Conservation (phyloP, 768 basidiomycete genomes). For the Guyanaporus albipodus region DNA sequence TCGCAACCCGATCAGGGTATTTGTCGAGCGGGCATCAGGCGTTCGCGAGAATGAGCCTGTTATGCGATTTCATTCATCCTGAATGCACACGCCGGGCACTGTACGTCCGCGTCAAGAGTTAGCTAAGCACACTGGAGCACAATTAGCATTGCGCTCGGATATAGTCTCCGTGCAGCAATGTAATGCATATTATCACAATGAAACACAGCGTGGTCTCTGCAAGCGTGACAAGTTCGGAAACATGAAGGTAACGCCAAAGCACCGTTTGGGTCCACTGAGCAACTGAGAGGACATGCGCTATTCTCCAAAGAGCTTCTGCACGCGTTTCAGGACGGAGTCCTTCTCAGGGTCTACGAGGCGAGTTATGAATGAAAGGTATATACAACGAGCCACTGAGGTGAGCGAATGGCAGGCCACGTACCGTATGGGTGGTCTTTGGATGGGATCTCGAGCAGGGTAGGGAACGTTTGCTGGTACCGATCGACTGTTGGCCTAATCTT, state of each 20-base stretch:
- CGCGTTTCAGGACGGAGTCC: conserved; percentile 92
- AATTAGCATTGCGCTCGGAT: conserved; percentile 13
- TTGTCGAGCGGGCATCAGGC: conserved; percentile 62
- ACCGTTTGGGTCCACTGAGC: conserved; percentile 9
- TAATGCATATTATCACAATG: conserved; percentile 25
- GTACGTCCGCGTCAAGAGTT: conserved; percentile 9
- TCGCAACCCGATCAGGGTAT: conserved; percentile 60
- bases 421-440: conserved; percentile 99
- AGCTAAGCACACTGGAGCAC: background rate
- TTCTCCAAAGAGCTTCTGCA: conserved; percentile 95
- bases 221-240: conserved; percentile 6
- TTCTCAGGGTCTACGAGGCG: conserved; percentile 77
- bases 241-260: conserved; percentile 7
- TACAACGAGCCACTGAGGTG: background rate
- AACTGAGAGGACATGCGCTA: conserved; percentile 34
- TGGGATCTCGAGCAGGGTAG: conserved; percentile 94
- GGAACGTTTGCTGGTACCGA: conserved; percentile 93
- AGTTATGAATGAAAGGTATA: conserved; percentile 17
- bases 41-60: conserved; percentile 70
- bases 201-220: conserved; percentile 22
- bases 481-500: conserved; percentile 95
- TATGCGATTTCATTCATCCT: conserved; percentile 56
- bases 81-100: conserved; percentile 11
- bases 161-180: conserved; percentile 17
- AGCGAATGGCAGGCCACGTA: conserved; percentile 34